Evolutionary conservation across 768 basidiomycete species (phyloP).

Genomic region (Kwoniella dejecticola): DNA sequence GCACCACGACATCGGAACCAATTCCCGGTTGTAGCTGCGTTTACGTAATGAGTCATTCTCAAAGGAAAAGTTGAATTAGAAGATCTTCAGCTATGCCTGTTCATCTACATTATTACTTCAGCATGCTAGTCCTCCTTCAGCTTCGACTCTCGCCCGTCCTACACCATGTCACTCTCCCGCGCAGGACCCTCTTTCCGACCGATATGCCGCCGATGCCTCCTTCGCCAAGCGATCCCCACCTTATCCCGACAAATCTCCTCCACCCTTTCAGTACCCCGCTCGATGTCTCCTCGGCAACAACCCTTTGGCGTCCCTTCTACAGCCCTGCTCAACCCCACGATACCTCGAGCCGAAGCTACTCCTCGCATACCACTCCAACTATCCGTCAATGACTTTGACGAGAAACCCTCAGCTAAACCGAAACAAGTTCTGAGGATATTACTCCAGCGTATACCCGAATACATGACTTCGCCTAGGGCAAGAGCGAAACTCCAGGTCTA

Average conservation of each 20-base stretch:
- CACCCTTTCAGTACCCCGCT: neutral
- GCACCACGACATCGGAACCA: too few species aligned
- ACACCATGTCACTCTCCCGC: slow-evolving; percentile 11
- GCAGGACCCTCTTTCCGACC: slow-evolving; percentile 14
- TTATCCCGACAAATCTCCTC: neutral
- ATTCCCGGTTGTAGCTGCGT: too few species aligned
- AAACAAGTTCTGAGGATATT: slow-evolving; percentile 15
- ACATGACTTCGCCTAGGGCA: slow-evolving; percentile 21
- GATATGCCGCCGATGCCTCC: neutral
- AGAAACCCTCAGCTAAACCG: slow-evolving; percentile 21
- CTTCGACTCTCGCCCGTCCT: too few species aligned
- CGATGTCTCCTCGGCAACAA: neutral
- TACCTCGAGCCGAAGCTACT: neutral
- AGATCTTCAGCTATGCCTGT: too few species aligned
- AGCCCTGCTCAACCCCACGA: slow-evolving; percentile 4
- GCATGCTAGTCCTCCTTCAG: too few species aligned
- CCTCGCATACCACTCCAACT: slow-evolving; percentile 11
- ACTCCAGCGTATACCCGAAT: slow-evolving; percentile 32
- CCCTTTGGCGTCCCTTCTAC: neutral
- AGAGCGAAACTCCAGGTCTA: slow-evolving; percentile 28
- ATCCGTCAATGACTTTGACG: slow-evolving; percentile 22
- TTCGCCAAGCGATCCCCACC: neutral
- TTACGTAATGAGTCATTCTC: too few species aligned
- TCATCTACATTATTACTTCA: too few species aligned
- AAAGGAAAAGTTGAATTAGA: too few species aligned